These are phyloP conservation scores for Acanthamoeba sp. DNA, from an alignment of 208 protist genomes.

Conservation along the genomic window DNA sequence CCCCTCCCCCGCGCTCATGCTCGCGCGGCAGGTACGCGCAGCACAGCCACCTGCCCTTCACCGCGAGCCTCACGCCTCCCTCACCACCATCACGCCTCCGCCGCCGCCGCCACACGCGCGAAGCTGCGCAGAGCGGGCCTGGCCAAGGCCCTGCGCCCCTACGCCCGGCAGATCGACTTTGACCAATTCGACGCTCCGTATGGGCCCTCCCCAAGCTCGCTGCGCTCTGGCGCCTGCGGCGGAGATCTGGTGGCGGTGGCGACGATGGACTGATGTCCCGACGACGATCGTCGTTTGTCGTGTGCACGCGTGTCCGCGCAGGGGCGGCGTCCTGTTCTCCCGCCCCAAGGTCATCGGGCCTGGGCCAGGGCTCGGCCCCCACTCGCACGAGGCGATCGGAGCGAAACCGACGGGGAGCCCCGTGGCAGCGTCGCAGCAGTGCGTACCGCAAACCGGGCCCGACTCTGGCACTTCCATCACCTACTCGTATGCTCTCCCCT, in stretches of 20 bases:
- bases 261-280: too few species aligned
- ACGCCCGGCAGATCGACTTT: neutral
- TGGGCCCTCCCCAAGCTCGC: too few species aligned
- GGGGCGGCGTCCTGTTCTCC: neutral
- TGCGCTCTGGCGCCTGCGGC: neutral
- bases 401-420: too few species aligned
- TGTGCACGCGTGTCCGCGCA: too few species aligned
- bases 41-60: neutral
- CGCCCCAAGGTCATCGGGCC: neutral
- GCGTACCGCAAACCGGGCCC: neutral
- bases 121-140: neutral
- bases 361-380: neutral
- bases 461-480: neutral
- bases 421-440: too few species aligned
- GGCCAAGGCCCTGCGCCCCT: neutral
- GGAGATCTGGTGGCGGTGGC: too few species aligned
- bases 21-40: neutral
- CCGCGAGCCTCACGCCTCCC: neutral
- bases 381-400: neutral
- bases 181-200: neutral
- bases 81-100: neutral
- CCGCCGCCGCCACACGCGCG: neutral
- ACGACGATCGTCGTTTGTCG: too few species aligned
- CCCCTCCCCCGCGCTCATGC: neutral
- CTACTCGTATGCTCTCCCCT: neutral